phyloP scores from a whole-genome alignment of 2,329 filamentous ascomycete genomes.

The Eutypella sp. region DNA sequence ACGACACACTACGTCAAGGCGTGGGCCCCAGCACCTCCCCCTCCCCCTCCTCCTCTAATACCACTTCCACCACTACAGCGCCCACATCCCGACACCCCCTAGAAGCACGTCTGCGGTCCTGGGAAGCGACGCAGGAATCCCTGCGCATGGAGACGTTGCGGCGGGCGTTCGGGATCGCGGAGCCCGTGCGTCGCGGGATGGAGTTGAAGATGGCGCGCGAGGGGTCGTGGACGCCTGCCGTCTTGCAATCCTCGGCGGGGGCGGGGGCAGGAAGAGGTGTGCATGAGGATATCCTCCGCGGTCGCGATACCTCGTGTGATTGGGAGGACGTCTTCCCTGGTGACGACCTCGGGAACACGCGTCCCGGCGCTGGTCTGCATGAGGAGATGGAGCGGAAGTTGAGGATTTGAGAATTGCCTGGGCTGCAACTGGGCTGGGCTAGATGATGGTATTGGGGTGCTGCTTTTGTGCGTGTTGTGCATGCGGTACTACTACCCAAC shows the following conservation, averaged over 20 bases:
- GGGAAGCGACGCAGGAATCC: slow-evolving; percentile 83
- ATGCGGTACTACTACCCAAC: too few relatives aligned
- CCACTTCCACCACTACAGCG: slow-evolving; percentile 24
- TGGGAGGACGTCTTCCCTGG: slow-evolving; percentile 95
- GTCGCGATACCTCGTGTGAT: slow-evolving; percentile 68
- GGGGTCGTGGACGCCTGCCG: slow-evolving; percentile 68
- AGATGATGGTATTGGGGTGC: too few relatives aligned
- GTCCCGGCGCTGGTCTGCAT: slow-evolving; percentile 69
- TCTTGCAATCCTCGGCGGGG: slow-evolving; percentile 58
- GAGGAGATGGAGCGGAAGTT: slow-evolving; percentile 92
- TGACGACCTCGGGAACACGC: slow-evolving; percentile 69
- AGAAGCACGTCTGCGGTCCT: slow-evolving; percentile 81
- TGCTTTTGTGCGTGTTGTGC: too few relatives aligned
- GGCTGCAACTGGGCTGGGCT: too few relatives aligned
- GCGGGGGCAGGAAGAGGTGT: slow-evolving; percentile 53
- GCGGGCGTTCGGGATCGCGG: slow-evolving; percentile 83
- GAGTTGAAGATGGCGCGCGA: slow-evolving; percentile 83
- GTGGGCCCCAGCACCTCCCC: slow-evolving; percentile 56
- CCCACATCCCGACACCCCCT: slow-evolving; percentile 79
- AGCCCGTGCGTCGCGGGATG: slow-evolving; percentile 90
- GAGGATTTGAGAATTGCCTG: slow-evolving; percentile 56
- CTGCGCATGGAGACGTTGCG: slow-evolving; percentile 86
- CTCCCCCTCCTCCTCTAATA: slow-evolving; percentile 1
- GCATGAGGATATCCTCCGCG: slow-evolving; percentile 84
- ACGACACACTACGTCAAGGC: slow-evolving; percentile 87